Base-by-base conservation (phyloP, 139 green algal genomes). In the Chlamydomonas schloesseri region DNA sequence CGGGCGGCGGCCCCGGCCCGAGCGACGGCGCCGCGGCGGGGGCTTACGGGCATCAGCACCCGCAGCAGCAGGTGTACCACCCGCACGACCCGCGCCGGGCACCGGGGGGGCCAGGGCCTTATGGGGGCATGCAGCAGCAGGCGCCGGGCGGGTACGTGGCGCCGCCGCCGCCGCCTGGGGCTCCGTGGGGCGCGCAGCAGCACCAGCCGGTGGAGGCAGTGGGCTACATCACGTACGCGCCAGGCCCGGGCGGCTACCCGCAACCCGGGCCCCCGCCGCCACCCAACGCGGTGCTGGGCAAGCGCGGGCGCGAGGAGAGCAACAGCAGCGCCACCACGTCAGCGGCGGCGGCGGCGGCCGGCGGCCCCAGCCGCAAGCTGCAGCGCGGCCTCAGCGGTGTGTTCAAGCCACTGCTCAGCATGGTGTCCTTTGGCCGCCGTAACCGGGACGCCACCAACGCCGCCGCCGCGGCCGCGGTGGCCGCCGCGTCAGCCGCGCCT, bases 291-390 rank as follows among this genome's bases (percentile, higher is more conserved):
- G 42, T 50, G 75, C 75, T 82, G 55, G 58, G 75, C 75, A 82
- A 82, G 55, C 57, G 75, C 57, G 47, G 57, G 21, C 20, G 75
- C 11, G 75, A 82, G 24, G 75, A 57, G 20, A 29, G 8, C 31
- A 65, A 24, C 58, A 65, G 58, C 58, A 65, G 58, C 58, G 23
- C 58, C 24, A 28, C 29, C 47, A 28, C 26, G 17, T n/a, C 72
- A 1, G 13, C 23, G 29, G 55, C 47, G 47, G 36, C 72, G 26
- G 58, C 47, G 1, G 33, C 72, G 42, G 18, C 55, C 10, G 26
- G 62, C 24, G 62, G 62, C 33, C 31, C 53, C 73, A 69, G 75
- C 57, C 75, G 75, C 36, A 82, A 82, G 75, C 58, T 82, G 75
- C 75, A 82, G 55, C 33, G 58, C 15, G 75, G 75, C 26, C 67